phyloP scores from a whole-genome alignment of 2,329 filamentous ascomycete genomes.

The Paraconiothyrium brasiliense region DNA sequence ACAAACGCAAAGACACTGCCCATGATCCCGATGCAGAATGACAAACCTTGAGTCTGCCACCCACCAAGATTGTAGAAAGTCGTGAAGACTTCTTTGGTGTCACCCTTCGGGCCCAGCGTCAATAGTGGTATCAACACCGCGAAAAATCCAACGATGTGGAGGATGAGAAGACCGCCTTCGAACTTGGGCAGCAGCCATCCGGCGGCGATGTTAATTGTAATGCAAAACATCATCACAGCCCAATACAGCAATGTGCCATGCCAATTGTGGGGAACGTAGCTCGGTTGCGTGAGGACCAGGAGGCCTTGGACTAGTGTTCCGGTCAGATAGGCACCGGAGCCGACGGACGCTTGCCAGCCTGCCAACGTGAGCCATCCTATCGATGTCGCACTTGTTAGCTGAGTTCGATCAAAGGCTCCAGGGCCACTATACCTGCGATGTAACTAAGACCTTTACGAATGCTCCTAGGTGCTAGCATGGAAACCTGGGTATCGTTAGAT shows the following conservation, averaged over 20 bases:
- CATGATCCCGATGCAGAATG: constrained; percentile 29
- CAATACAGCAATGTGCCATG: constrained; percentile 61
- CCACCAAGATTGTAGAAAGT: constrained; percentile 56
- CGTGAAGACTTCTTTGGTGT: constrained; percentile 51
- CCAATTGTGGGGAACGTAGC: constrained; percentile 55
- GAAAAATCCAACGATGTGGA: constrained; percentile 60
- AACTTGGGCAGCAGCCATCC: constrained; percentile 56
- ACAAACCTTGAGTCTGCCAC: constrained; percentile 53
- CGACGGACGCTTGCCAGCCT: constrained; percentile 51
- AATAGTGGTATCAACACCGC: constrained; percentile 57
- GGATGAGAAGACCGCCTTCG: constrained; percentile 55
- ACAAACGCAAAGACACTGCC: constrained; percentile 3
- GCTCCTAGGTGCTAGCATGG: constrained; percentile 46
- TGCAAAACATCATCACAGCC: constrained; percentile 51
- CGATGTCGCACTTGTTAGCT: background rate
- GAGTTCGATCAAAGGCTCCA: background rate
- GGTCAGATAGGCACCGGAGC: constrained; percentile 36
- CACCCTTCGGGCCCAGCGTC: constrained; percentile 48
- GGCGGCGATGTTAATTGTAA: constrained; percentile 56
- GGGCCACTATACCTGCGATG: constrained; percentile 26
- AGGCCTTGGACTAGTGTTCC: constrained; percentile 44
- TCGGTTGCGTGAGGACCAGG: constrained; percentile 48
- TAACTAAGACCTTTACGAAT: constrained; percentile 51
- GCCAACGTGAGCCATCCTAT: constrained; percentile 54
- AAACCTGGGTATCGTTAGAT: constrained; percentile 30